Evolutionary conservation across 768 basidiomycete genomes (phyloP).

Genomic region (Termitomyces bulborhizus): DNA sequence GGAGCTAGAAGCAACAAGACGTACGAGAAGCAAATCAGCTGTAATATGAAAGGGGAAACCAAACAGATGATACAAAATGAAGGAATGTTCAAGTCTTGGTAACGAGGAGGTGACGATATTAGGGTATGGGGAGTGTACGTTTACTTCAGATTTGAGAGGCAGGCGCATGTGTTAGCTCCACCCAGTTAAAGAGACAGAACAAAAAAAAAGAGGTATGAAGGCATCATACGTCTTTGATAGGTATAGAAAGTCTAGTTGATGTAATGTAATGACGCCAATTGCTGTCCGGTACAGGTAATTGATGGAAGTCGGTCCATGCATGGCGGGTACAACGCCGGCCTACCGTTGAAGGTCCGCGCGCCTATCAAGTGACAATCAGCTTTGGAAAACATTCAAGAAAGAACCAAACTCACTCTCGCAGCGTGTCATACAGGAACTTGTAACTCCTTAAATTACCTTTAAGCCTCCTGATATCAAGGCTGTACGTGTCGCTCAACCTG

Average conservation of each 20-base stretch:
- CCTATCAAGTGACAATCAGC: constrained; percentile 20
- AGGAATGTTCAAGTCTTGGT: neutral
- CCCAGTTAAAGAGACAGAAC: neutral
- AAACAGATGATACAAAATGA: neutral
- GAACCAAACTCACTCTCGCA: constrained; percentile 65
- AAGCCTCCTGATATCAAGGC: constrained; percentile 85
- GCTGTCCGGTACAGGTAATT: neutral
- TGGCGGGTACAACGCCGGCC: neutral
- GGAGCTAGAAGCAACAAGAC: neutral
- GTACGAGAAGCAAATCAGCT: neutral
- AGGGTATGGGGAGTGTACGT: constrained; percentile 4
- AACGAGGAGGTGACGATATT: neutral
- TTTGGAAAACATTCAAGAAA: neutral
- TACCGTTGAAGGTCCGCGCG: constrained; percentile 40
- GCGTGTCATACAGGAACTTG: constrained; percentile 84
- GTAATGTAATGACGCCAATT: neutral
- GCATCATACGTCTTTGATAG: neutral
- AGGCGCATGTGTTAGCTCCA: neutral
- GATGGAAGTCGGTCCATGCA: neutral
- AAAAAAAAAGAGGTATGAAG: neutral
- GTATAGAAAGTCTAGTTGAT: neutral
- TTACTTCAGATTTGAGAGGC: neutral
- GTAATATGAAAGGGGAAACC: neutral
- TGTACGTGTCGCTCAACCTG: constrained; percentile 85
- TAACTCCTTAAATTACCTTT: constrained; percentile 93